These are phyloP conservation scores for Candida insectalens DNA, from an alignment of 805 yeast genomes.

Conservation along the genomic window DNA sequence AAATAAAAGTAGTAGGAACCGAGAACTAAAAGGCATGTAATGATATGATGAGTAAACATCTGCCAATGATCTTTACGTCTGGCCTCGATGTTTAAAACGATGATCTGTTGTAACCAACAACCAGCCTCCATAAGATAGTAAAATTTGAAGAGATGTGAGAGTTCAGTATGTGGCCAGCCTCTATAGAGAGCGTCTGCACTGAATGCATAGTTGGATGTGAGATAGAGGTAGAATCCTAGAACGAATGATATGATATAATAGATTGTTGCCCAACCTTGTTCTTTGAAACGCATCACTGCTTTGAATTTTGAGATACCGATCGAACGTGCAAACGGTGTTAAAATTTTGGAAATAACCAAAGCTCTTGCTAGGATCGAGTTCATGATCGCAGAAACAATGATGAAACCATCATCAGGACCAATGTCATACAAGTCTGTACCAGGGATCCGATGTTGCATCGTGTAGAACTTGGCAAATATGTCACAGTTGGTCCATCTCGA, in stretches of 20 bases:
- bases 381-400: constrained; percentile 47
- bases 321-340: constrained; percentile 45
- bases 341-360: constrained; percentile 44
- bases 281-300: constrained; percentile 63
- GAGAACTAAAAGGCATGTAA: constrained; percentile 55
- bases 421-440: constrained; percentile 36
- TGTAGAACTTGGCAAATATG: constrained; percentile 26
- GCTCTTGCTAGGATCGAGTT: constrained; percentile 49
- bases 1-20: constrained; percentile 71
- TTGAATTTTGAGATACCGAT: constrained; percentile 38
- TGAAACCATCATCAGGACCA: constrained; percentile 44
- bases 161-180: constrained; percentile 66
- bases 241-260: constrained; percentile 49
- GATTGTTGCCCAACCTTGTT: constrained; percentile 71
- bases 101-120: constrained; percentile 72
- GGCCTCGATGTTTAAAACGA: constrained; percentile 69
- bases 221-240: constrained; percentile 50
- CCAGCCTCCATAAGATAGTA: constrained; percentile 70
- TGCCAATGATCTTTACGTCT: constrained; percentile 75
- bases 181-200: constrained; percentile 49
- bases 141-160: constrained; percentile 43
- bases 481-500: constrained; percentile 14
- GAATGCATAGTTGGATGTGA: constrained; percentile 46
- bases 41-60: constrained; percentile 84
- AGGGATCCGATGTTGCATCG: constrained; percentile 29